Evolutionary conservation across 1,139 yeast species (phyloP), one percentile per base, ranked within the genome.

Genomic region (Trichomonascaceae sp.): DNA sequence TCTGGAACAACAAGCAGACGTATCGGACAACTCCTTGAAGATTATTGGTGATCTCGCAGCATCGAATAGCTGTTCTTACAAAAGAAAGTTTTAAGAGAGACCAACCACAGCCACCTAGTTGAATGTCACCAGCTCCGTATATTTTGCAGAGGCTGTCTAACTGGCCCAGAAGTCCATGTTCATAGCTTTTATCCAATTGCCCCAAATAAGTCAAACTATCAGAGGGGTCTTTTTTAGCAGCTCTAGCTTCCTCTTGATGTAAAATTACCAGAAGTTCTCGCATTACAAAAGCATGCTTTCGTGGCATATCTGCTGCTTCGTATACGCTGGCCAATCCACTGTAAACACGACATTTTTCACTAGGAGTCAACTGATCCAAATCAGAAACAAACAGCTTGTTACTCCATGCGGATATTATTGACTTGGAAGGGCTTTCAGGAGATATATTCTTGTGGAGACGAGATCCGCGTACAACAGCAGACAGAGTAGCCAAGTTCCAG

Each of bases 251-350:
- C 53, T 46, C 30, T 10, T 83, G 83, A 12, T 79, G 67, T 45
- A 85, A 64, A 7, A 80, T 74, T 6, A 77, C 75, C 30, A 87
- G 67, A 39, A 87, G 69, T 9, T 83, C 80, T 45, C 93, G 76
- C 10, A 89, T 68, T 36, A 87, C 77, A 59, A 91, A 83, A 0
- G 89, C 83, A 57, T 84, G 76, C 61, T 90, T 90, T 59, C 97
- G 74, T 9, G 67, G 59, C 64, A 86, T 76, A 0, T 84, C 83
- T 53, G 90, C 74, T 44, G 78, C 79, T 2, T 81, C 75, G 66
- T 85, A 89, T 1, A 87, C 71, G 3, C 82, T 69, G 0, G 95
- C 87, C 57, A 91, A 70, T 0, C 85, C 78, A 18, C 85, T 76
- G 66, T 84, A 85, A 0, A 90, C 77, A 50, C 81, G 66, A 50